phyloP scores from a whole-genome alignment of 495 filamentous ascomycete genomes.

The Sporormia fimetaria region DNA sequence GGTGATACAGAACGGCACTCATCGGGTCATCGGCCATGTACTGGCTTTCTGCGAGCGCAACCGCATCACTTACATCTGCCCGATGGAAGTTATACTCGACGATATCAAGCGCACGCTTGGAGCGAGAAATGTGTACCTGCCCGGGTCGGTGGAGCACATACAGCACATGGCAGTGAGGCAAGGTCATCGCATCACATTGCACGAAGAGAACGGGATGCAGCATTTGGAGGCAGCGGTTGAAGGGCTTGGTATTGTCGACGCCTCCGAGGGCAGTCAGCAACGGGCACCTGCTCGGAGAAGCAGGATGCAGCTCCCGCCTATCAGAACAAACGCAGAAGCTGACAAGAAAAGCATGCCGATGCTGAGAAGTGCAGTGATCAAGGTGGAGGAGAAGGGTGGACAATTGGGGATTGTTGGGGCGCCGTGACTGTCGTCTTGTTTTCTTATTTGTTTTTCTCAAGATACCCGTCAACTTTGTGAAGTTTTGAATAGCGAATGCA shows the following conservation, averaged over 20 bases:
- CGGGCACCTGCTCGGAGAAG: not conserved
- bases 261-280: conserved; percentile 1
- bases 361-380: conserved; percentile 11
- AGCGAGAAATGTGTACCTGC: conserved; percentile 43
- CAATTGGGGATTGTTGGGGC: conserved; percentile 14
- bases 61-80: conserved; percentile 74
- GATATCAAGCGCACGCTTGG: conserved; percentile 72
- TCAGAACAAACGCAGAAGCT: conserved; percentile 8
- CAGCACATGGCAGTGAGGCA: not conserved
- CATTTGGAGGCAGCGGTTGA: conserved; percentile 13
- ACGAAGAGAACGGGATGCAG: conserved; percentile 10
- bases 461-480: too few species aligned
- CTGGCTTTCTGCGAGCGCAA: conserved; percentile 71
- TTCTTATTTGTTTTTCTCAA: too few species aligned
- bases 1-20: conserved; percentile 71
- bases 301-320: conserved; percentile 4
- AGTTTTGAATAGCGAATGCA: too few species aligned
- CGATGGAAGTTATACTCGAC: conserved; percentile 79
- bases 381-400: conserved; percentile 10
- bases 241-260: conserved; percentile 14
- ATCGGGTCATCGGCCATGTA: conserved; percentile 80
- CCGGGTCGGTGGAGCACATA: conserved; percentile 31
- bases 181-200: not conserved
- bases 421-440: too few species aligned
- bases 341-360: conserved; percentile 23